Conservation (phyloP, 2,329 filamentous ascomycete species). For the Arthrocladium fulminans region DNA sequence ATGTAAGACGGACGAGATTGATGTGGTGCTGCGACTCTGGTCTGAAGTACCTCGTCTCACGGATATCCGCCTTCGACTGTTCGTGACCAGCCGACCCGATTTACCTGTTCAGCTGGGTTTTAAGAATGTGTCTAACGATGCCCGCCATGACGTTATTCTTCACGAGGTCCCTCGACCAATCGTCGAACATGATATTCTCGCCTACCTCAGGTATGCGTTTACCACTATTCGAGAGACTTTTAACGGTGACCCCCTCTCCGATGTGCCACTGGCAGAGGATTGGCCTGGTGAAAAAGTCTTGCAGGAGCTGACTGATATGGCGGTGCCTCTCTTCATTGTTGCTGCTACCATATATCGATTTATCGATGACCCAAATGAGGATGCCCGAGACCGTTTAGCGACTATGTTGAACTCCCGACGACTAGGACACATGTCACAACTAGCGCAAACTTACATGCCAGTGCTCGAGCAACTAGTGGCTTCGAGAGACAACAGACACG, state of each 20-base stretch:
- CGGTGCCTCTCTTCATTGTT: slow-evolving; percentile 27
- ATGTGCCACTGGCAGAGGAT: slow-evolving; percentile 31
- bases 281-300: slow-evolving; percentile 24
- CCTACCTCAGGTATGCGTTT: background rate
- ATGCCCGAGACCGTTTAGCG: slow-evolving; percentile 2
- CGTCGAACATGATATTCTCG: background rate
- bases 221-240: background rate
- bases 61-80: background rate
- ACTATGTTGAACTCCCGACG: too few relatives aligned
- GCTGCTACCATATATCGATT: slow-evolving; percentile 25
- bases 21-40: slow-evolving; percentile 1
- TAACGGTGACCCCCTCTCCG: background rate
- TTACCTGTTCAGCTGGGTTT: background rate
- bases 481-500: background rate
- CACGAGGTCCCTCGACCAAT: background rate
- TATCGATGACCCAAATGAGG: slow-evolving; percentile 19
- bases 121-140: background rate
- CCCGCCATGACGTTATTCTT: background rate
- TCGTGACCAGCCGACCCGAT: slow-evolving; percentile 2
- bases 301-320: slow-evolving; percentile 23
- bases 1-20: slow-evolving; percentile 1
- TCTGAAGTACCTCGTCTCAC: background rate
- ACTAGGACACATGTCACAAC: slow-evolving; percentile 3
- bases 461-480: slow-evolving; percentile 7
- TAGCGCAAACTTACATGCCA: slow-evolving; percentile 11